A percentile compares a stretch with the other conserved stretches of the same genome.
Evolutionary conservation across 768 basidiomycete genomes (phyloP).

Genomic region (Roridomyces roridus): DNA sequence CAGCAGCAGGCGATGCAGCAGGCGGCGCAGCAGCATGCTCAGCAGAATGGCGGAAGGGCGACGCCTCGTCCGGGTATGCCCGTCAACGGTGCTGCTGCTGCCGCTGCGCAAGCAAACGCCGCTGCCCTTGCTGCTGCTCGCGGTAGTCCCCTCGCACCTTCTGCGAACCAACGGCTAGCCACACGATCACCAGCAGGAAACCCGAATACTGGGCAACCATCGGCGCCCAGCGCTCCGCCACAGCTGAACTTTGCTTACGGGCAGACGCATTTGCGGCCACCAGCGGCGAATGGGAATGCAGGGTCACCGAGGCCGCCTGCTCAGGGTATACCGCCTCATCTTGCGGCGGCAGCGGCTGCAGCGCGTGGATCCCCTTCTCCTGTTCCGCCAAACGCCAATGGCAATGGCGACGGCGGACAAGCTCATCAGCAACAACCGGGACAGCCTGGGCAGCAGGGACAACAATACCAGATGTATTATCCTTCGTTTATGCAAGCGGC

Average conservation of each 20-base stretch:
- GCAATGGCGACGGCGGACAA: conserved; percentile 10
- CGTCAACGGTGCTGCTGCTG: conserved; percentile 14
- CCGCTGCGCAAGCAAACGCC: conserved; percentile 11
- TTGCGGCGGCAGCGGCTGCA: conserved; percentile 13
- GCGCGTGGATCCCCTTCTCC: conserved; percentile 15
- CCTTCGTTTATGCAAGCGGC: conserved; percentile 10
- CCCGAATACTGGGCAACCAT: not conserved
- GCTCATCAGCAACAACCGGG: conserved; percentile 19
- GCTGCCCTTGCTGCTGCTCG: conserved; percentile 22
- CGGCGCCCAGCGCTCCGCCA: conserved; percentile 8
- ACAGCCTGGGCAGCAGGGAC: conserved; percentile 23
- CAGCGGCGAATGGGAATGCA: conserved; percentile 12
- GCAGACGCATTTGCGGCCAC: conserved; percentile 23
- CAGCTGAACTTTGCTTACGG: conserved; percentile 22
- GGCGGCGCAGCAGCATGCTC: conserved; percentile 19
- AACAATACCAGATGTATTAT: conserved; percentile 29
- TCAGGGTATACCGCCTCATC: conserved; percentile 18
- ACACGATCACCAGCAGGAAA: conserved; percentile 13
- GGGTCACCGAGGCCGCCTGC: conserved; percentile 16
- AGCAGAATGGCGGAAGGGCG: conserved; percentile 31
- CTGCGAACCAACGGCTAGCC: conserved; percentile 5
- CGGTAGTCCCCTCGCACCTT: conserved; percentile 18
- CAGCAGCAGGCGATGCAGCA: not conserved
- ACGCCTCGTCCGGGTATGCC: conserved; percentile 9
- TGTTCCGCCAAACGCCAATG: conserved; percentile 3